Conservation (phyloP, 495 filamentous ascomycete genomes). For the Podospora comata region DNA sequence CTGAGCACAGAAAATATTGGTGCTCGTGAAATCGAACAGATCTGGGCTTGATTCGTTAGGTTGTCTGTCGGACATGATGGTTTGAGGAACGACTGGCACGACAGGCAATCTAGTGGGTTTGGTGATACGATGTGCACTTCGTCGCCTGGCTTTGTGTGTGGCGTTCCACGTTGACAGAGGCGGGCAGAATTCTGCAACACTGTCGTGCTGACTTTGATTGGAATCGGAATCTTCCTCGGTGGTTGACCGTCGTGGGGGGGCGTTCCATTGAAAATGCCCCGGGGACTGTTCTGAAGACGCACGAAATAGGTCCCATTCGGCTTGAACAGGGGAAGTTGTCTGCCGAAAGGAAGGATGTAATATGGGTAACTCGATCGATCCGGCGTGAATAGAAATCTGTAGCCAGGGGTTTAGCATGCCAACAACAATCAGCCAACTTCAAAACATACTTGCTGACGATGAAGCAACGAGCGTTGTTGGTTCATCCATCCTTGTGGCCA, state of each 20-base stretch:
- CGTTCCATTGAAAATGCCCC: conserved; percentile 17
- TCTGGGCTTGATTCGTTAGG: conserved; percentile 12
- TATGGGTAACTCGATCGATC: neutral
- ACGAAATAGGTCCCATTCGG: conserved; percentile 23
- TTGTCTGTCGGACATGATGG: neutral
- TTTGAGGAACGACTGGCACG: neutral
- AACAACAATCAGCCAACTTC: neutral
- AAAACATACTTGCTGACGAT: conserved; percentile 12
- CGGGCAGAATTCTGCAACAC: conserved; percentile 17
- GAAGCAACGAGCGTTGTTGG: conserved; percentile 1
- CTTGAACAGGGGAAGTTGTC: conserved; percentile 4
- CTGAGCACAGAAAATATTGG: conserved; percentile 10
- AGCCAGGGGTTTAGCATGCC: neutral
- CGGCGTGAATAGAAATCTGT: conserved; percentile 2
- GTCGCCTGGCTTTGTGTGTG: conserved; percentile 9
- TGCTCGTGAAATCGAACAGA: conserved; percentile 9
- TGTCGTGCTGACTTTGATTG: conserved; percentile 22
- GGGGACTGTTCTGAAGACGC: conserved; percentile 5
- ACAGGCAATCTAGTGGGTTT: conserved; percentile 9
- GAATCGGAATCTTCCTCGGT: conserved; percentile 32
- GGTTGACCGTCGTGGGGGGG: conserved; percentile 6
- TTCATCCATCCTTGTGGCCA: conserved; percentile 10
- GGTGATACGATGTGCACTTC: conserved; percentile 19
- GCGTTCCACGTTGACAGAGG: conserved; percentile 11
- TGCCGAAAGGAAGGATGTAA: conserved; percentile 10